phyloP scores from a whole-genome alignment of 768 basidiomycete species.

The Fomitopsis pulvina region DNA sequence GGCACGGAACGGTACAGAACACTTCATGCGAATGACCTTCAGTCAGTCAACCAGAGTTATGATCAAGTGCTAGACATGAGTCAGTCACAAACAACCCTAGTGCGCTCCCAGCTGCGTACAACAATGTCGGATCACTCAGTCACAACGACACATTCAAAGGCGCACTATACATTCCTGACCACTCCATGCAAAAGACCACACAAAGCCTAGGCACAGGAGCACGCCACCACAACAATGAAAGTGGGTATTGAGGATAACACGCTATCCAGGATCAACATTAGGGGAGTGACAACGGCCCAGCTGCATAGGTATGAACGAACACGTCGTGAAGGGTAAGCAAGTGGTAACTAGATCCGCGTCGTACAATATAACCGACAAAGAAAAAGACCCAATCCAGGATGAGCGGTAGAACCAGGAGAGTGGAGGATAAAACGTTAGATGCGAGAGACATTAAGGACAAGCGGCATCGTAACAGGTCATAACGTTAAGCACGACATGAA shows the following conservation, averaged over 20 bases:
- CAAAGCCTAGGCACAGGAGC: constrained; percentile 52
- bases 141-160: not conserved
- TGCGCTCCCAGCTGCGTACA: too few species aligned
- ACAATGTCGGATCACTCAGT: not conserved
- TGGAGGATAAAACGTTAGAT: constrained; percentile 12
- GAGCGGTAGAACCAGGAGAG: constrained; percentile 19
- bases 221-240: constrained; percentile 44
- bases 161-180: not conserved
- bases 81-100: too few species aligned
- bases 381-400: constrained; percentile 24
- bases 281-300: constrained; percentile 39
- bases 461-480: constrained; percentile 26
- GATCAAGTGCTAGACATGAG: too few species aligned
- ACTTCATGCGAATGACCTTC: too few species aligned
- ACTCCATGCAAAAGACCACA: constrained; percentile 30
- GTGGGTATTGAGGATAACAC: constrained; percentile 27
- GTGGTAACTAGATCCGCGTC: constrained; percentile 52
- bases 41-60: too few species aligned
- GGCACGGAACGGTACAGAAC: not conserved
- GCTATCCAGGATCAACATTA: constrained; percentile 36
- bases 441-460: constrained; percentile 20
- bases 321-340: constrained; percentile 47
- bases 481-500: constrained; percentile 22
- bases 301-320: constrained; percentile 48
- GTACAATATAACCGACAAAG: constrained; percentile 29